Percentiles rank a stretch among this genome's conserved stretches.
phyloP scores from a whole-genome alignment of 2,329 filamentous ascomycete species.

The Clonostachys solani region DNA sequence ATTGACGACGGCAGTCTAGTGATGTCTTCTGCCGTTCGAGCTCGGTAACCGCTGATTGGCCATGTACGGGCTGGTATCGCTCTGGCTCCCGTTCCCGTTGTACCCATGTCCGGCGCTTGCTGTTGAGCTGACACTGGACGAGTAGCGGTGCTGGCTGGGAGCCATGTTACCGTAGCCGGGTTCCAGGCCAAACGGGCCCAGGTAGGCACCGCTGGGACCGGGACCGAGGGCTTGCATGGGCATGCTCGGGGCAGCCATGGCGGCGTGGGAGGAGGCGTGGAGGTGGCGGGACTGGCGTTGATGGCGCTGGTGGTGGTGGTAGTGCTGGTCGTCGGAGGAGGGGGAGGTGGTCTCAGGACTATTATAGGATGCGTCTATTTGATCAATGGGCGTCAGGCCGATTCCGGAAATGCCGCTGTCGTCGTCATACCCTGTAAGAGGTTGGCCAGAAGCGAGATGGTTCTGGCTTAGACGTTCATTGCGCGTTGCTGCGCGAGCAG shows the following conservation, averaged over 20 bases:
- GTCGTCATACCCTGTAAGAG: slow-evolving; percentile 52
- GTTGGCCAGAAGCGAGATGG: slow-evolving; percentile 11
- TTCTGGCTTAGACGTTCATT: slow-evolving; percentile 4
- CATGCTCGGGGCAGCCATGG: background rate
- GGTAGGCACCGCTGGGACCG: background rate
- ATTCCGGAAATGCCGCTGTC: slow-evolving; percentile 67
- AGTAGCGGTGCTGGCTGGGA: slow-evolving; percentile 36
- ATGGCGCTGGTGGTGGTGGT: slow-evolving; percentile 16
- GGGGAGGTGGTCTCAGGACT: slow-evolving; percentile 45
- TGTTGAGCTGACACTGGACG: slow-evolving; percentile 48
- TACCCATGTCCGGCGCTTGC: slow-evolving; percentile 25
- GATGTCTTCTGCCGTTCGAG: slow-evolving; percentile 28
- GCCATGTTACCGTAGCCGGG: slow-evolving; percentile 11
- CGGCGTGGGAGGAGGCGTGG: slow-evolving; percentile 9
- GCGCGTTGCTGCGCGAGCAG: slow-evolving; percentile 1
- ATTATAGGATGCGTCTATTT: slow-evolving; percentile 53
- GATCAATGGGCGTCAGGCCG: slow-evolving; percentile 54
- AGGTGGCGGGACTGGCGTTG: slow-evolving; percentile 11
- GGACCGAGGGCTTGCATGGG: background rate
- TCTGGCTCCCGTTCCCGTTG: slow-evolving; percentile 20
- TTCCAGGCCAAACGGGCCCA: slow-evolving; percentile 13
- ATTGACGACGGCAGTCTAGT: no score
- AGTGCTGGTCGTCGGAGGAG: slow-evolving; percentile 22
- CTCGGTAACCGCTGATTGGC: slow-evolving; percentile 43
- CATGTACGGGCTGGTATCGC: slow-evolving; percentile 40